Evolutionary conservation across 2,329 filamentous ascomycete species (phyloP).

Genomic region (Lasiodiplodia sp.): DNA sequence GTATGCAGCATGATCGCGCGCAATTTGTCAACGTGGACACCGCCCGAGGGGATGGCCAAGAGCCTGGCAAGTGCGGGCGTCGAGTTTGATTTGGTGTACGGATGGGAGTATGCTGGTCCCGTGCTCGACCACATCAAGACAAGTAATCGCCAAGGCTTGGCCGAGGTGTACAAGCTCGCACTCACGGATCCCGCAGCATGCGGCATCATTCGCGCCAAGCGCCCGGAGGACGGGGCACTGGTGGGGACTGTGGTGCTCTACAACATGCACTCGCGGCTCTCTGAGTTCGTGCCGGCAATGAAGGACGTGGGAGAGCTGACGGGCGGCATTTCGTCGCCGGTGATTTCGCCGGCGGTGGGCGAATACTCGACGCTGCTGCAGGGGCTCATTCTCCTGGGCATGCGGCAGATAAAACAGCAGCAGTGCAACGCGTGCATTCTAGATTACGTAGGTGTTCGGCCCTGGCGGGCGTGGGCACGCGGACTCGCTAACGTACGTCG

Average conservation of each 20-base stretch:
- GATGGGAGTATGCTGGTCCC: conserved; percentile 75
- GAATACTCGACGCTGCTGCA: conserved; percentile 77
- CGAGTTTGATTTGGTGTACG: conserved; percentile 84
- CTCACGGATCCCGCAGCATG: conserved; percentile 75
- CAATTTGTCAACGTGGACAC: conserved; percentile 74
- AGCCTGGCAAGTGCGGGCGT: conserved; percentile 76
- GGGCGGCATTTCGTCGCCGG: conserved; percentile 81
- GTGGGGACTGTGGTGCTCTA: conserved; percentile 83
- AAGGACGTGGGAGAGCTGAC: conserved; percentile 65
- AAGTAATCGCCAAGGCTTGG: conserved; percentile 76
- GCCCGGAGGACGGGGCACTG: conserved; percentile 69
- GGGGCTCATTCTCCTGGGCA: conserved; percentile 79
- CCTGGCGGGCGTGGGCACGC: conserved; percentile 39
- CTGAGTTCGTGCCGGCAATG: conserved; percentile 73
- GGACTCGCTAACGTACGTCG: conserved; percentile 30
- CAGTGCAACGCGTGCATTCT: conserved; percentile 76
- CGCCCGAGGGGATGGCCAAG: conserved; percentile 78
- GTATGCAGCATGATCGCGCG: conserved; percentile 77
- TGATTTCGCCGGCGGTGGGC: conserved; percentile 72
- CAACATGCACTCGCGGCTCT: conserved; percentile 71
- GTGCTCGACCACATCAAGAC: conserved; percentile 78
- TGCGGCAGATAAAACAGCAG: conserved; percentile 81
- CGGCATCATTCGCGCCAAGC: conserved; percentile 83
- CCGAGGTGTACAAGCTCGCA: conserved; percentile 80
- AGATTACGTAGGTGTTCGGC: conserved; percentile 72